Evolutionary conservation across 371 early-diverging fungal genomes (phyloP).

Genomic region (Apophysomyces variabilis): DNA sequence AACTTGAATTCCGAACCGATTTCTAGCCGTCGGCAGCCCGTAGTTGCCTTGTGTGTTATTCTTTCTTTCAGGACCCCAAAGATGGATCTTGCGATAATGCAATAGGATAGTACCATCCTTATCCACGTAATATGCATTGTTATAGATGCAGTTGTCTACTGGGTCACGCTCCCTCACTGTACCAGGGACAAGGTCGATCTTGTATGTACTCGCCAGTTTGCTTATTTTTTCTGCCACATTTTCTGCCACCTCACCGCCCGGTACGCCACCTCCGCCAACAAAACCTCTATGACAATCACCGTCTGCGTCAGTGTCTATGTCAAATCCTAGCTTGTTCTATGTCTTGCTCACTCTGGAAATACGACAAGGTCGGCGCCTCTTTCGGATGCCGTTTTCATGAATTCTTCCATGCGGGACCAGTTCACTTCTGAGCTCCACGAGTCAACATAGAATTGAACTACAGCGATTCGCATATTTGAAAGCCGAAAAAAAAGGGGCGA

Average conservation of each 20-base stretch:
- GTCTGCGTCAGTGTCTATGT: not conserved
- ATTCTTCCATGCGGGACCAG: conserved; percentile 23
- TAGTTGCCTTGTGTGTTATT: conserved; percentile 22
- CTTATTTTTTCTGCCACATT: conserved; percentile 14
- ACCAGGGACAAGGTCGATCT: conserved; percentile 43
- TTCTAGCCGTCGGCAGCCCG: conserved; percentile 29
- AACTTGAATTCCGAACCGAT: conserved; percentile 40
- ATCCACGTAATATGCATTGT: conserved; percentile 41
- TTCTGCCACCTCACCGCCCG: not conserved
- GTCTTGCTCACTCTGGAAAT: conserved; percentile 31
- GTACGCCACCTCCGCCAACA: conserved; percentile 17
- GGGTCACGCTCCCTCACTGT: conserved; percentile 35
- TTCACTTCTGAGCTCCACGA: conserved; percentile 11
- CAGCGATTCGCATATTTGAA: conserved; percentile 14
- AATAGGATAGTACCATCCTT: conserved; percentile 35
- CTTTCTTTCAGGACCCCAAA: conserved; percentile 44
- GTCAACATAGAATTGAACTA: conserved; percentile 19
- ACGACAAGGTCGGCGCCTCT: conserved; percentile 24
- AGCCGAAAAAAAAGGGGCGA: not conserved
- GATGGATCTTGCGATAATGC: conserved; percentile 40
- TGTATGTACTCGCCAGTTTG: conserved; percentile 28
- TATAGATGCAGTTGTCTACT: conserved; percentile 29
- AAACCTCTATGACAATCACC: conserved; percentile 18
- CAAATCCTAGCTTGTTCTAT: not conserved
- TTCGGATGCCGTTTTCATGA: conserved; percentile 19